These are phyloP conservation scores for Camelina hispida DNA, from an alignment of 345 rosid genomes.

Conservation along the genomic window DNA sequence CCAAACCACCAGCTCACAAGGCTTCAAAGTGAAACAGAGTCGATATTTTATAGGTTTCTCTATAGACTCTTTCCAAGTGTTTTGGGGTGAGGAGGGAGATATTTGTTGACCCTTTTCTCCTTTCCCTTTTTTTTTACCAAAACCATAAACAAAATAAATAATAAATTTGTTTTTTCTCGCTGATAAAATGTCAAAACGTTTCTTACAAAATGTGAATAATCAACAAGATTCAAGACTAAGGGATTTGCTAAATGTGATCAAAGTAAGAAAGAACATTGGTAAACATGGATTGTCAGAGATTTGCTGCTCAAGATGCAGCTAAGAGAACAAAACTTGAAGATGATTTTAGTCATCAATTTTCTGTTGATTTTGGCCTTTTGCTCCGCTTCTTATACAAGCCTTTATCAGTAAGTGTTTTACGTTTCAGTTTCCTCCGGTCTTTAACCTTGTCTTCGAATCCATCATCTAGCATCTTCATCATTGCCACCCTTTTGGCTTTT, in stretches of 20 bases:
- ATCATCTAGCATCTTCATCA: constrained; percentile 87
- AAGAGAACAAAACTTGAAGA: constrained; percentile 35
- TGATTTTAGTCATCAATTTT: constrained; percentile 42
- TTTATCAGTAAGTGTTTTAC: constrained; percentile 62
- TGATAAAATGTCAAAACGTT: background rate
- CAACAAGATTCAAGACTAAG: background rate
- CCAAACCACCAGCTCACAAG: constrained; percentile 65
- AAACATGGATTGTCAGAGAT: constrained; percentile 22
- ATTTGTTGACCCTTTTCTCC: constrained; percentile 47
- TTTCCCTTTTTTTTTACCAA: constrained; percentile 37
- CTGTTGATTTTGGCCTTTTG: constrained; percentile 34
- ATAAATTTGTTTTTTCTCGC: constrained; percentile 34
- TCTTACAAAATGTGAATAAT: constrained; percentile 12
- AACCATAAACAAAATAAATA: constrained; percentile 10
- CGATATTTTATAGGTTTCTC: constrained; percentile 26
- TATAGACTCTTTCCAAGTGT: constrained; percentile 15
- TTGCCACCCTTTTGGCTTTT: constrained; percentile 87
- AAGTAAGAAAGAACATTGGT: background rate
- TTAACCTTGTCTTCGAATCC: constrained; percentile 84
- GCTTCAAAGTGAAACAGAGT: constrained; percentile 40
- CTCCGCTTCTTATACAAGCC: constrained; percentile 60
- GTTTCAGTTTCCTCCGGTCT: constrained; percentile 72
- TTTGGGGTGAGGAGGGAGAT: constrained; percentile 46
- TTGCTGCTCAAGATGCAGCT: constrained; percentile 20
- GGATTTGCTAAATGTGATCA: background rate